These are phyloP conservation scores for Tanozyma kutaoensis DNA, from an alignment of 805 yeast genomes.

Conservation along the genomic window DNA sequence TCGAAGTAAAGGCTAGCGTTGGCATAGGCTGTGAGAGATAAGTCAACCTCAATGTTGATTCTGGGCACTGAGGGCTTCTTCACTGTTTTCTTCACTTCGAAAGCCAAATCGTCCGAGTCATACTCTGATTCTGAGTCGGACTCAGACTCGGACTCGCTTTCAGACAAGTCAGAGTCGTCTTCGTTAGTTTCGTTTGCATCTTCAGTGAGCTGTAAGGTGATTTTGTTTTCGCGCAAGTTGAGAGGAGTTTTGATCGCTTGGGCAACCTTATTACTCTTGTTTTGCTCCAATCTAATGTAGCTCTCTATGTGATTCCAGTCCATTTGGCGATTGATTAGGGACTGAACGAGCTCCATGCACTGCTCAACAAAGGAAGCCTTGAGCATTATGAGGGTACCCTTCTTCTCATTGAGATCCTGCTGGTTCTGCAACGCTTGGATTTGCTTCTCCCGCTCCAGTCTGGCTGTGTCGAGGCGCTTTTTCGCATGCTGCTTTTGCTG, in stretches of 20 bases:
- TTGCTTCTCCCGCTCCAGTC: conserved; percentile 56
- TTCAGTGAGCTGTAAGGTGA: conserved; percentile 40
- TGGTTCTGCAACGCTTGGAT: conserved; percentile 50
- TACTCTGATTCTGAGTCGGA: conserved; percentile 13
- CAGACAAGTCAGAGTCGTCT: conserved; percentile 8
- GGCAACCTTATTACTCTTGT: conserved; percentile 53
- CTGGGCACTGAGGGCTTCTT: conserved; percentile 4
- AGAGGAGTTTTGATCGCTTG: conserved; percentile 50
- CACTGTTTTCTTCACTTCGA: conserved; percentile 10
- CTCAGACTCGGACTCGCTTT: conserved; percentile 7
- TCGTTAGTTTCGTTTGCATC: conserved; percentile 1
- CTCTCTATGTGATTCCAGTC: conserved; percentile 89
- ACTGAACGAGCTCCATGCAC: conserved; percentile 55
- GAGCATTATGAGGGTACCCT: conserved; percentile 61
- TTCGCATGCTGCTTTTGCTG: conserved; percentile 67
- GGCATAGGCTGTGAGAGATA: conserved; percentile 69
- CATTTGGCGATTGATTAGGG: conserved; percentile 67
- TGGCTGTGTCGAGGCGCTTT: conserved; percentile 62
- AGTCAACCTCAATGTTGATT: conserved; percentile 50
- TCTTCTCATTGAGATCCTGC: conserved; percentile 48
- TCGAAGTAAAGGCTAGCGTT: conserved; percentile 78
- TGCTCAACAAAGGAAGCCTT: conserved; percentile 61
- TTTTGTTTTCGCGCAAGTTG: conserved; percentile 54
- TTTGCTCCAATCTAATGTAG: conserved; percentile 55
- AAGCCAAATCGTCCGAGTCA: conserved; percentile 16